Percentiles rank a stretch among this genome's conserved stretches.
Evolutionary conservation across 768 basidiomycete genomes (phyloP).

Genomic region (Trametes maxima): DNA sequence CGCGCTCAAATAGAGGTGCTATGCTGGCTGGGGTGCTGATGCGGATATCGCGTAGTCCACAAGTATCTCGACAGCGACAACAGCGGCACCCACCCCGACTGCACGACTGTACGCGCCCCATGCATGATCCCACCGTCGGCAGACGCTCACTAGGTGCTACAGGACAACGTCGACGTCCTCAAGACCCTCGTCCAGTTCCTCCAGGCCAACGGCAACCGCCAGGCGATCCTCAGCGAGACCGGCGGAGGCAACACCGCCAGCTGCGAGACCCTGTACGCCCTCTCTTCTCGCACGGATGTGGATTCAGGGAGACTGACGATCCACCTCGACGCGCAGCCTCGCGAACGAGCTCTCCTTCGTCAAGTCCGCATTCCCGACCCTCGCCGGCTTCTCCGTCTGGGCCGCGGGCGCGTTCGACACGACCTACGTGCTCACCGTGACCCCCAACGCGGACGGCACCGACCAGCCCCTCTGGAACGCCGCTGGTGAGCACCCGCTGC

Average conservation of each 20-base stretch:
- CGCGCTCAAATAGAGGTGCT: neutral
- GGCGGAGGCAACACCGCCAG: constrained; percentile 46
- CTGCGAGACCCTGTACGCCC: constrained; percentile 38
- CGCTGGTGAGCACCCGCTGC: constrained; percentile 39
- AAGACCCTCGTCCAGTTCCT: constrained; percentile 46
- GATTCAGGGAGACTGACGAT: neutral
- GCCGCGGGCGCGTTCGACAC: constrained; percentile 55
- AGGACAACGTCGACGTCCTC: constrained; percentile 50
- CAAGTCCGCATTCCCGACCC: constrained; percentile 43
- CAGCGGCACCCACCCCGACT: constrained; percentile 46
- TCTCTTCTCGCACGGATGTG: constrained; percentile 3
- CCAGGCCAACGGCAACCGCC: constrained; percentile 43
- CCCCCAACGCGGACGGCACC: constrained; percentile 48
- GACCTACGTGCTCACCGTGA: constrained; percentile 50
- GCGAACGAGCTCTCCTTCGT: constrained; percentile 47
- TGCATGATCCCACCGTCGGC: neutral
- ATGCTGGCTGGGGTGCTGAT: neutral
- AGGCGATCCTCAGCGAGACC: constrained; percentile 47
- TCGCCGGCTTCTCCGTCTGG: constrained; percentile 58
- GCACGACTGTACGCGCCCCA: constrained; percentile 37
- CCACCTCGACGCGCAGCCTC: constrained; percentile 35
- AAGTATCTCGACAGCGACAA: constrained; percentile 50
- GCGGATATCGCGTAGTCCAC: constrained; percentile 33
- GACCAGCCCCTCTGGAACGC: constrained; percentile 49
- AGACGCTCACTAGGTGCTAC: neutral